Conservation (phyloP, 129 eudicot species). For the Gnaphalium uliginosum region DNA sequence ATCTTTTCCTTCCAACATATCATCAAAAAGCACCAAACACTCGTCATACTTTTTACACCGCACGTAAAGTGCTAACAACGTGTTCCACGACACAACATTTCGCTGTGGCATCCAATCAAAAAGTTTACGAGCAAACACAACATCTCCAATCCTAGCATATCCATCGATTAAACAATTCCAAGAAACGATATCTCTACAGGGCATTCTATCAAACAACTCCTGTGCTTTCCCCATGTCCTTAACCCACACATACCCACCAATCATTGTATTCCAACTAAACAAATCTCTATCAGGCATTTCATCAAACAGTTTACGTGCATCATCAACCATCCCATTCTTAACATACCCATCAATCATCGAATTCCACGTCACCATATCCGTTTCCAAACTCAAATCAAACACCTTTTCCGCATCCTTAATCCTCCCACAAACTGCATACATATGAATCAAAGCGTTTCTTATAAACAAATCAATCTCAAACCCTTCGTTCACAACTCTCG, state of each 20-base stretch:
- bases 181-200: constrained; percentile 52
- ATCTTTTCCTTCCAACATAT: constrained; percentile 45
- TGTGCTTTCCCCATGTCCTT: constrained; percentile 52
- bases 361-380: constrained; percentile 70
- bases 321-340: constrained; percentile 50
- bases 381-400: constrained; percentile 50
- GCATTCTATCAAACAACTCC: constrained; percentile 55
- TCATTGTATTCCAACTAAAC: constrained; percentile 62
- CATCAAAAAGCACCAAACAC: constrained; percentile 57
- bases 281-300: constrained; percentile 56
- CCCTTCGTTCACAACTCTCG: constrained; percentile 47
- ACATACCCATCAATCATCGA: constrained; percentile 66
- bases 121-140: constrained; percentile 35
- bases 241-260: constrained; percentile 48
- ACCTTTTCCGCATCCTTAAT: constrained; percentile 44
- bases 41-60: constrained; percentile 37
- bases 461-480: constrained; percentile 60
- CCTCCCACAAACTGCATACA: constrained; percentile 53
- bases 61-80: constrained; percentile 54
- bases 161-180: constrained; percentile 70
- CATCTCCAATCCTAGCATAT: constrained; percentile 47
- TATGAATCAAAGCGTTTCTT: constrained; percentile 47
- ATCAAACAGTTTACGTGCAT: constrained; percentile 51
- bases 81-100: constrained; percentile 57
- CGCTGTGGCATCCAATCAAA: constrained; percentile 48